These are phyloP conservation scores for Erysiphe pisi DNA, from an alignment of 2,329 filamentous ascomycete genomes.

Conservation along the genomic window DNA sequence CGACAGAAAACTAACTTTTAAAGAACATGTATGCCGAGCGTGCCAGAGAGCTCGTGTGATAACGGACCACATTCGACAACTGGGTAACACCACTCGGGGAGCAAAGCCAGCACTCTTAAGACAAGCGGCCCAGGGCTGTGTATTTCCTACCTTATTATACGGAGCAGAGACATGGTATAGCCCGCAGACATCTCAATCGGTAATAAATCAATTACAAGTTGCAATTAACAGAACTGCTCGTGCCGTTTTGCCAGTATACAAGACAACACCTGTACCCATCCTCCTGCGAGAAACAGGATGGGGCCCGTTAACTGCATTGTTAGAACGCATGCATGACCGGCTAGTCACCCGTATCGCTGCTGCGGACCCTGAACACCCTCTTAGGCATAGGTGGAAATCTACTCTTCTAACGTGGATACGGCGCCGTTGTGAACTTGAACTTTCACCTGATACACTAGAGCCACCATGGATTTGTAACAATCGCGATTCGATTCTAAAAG, in stretches of 20 bases:
- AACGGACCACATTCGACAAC: neutral
- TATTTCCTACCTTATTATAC: constrained; percentile 9
- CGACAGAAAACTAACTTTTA: neutral
- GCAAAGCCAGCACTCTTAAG: neutral
- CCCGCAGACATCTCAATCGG: neutral
- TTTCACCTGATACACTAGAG: neutral
- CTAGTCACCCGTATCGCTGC: neutral
- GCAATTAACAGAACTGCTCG: neutral
- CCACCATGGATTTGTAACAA: neutral
- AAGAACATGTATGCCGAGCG: neutral
- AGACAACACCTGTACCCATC: neutral
- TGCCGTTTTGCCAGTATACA: too few relatives aligned
- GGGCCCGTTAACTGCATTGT: neutral
- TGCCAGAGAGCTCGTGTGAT: neutral
- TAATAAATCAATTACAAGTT: constrained; percentile 11
- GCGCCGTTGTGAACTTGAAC: neutral
- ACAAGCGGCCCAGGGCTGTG: neutral
- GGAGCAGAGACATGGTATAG: too few relatives aligned
- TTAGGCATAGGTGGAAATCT: constrained; percentile 8
- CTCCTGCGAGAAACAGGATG: constrained; percentile 9
- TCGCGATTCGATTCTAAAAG: neutral
- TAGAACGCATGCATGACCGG: constrained; percentile 2
- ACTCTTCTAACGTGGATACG: neutral
- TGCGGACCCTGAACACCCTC: neutral
- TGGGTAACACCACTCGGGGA: neutral